These are phyloP conservation scores for Acmispon strigosus DNA, from an alignment of 306 rosid species.

Conservation along the genomic window DNA sequence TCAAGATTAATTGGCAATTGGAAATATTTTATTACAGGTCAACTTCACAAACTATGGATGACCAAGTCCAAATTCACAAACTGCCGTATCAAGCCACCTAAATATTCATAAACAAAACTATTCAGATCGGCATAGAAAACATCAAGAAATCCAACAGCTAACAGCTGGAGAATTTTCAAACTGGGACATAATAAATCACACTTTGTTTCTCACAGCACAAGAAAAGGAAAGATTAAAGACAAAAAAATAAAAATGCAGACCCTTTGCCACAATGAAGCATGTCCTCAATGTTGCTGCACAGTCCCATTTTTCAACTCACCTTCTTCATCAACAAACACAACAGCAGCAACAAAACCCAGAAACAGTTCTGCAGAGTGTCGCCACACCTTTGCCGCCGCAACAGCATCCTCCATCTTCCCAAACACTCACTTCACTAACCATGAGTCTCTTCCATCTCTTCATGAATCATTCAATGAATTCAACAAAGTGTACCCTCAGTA, in stretches of 20 bases:
- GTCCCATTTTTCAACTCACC: conserved; percentile 39
- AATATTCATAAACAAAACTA: conserved; percentile 1
- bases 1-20: conserved; percentile 11
- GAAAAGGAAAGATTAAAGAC: not conserved
- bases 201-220: not conserved
- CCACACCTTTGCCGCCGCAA: conserved; percentile 49
- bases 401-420: conserved; percentile 68
- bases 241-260: conserved; percentile 37
- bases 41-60: conserved; percentile 13
- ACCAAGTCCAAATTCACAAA: conserved; percentile 28
- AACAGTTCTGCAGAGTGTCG: conserved; percentile 58
- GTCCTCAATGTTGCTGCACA: conserved; percentile 59
- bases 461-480: conserved; percentile 64
- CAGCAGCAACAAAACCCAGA: conserved; percentile 19
- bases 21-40: conserved; percentile 18
- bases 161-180: conserved; percentile 8
- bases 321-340: conserved; percentile 5
- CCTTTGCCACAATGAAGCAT: conserved; percentile 43
- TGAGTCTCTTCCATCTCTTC: conserved; percentile 72
- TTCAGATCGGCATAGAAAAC: conserved; percentile 16
- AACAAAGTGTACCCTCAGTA: conserved; percentile 57
- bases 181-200: not conserved
- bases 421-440: conserved; percentile 71
- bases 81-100: conserved; percentile 26
- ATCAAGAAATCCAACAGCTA: conserved; percentile 6